Base-by-base conservation (phyloP, 1,139 yeast genomes). In the Suhomyces choctaworum region DNA sequence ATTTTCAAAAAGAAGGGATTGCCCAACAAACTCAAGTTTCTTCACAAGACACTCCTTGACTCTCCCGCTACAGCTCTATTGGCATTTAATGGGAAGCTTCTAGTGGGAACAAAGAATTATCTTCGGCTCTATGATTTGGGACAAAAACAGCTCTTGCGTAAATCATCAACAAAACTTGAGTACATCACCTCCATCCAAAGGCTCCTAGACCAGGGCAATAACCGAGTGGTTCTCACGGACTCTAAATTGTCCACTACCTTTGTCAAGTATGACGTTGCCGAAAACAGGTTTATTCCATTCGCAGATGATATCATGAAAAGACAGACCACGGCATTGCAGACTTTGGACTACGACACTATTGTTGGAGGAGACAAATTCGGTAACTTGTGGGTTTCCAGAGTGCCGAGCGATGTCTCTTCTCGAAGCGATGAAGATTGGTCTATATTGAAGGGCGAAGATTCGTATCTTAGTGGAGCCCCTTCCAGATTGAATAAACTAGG, bases 291-390 rank as follows among this genome's bases (percentile, higher is more conserved):
- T 49, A 52, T 79, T 8, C 73, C 82, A 1, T 66, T 89, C 45
- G 82, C 81, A 1, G 89, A 82, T 51, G 97, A 92, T 58, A 60
- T 72, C 0, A 60, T 82, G 32, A 70, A 80, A 29, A 67, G 97
- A 22, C 86, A 83, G 51, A 68, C 83, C 3, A 82, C 95, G 0
- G 53, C 80, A 2, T 47, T 83, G 29, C 51, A 67, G 2, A 60
- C 77, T 46, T 60, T 92, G 6, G 98, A 92, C 56, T 73, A 78
- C 39, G 80, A 80, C 40, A 88, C 97, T 0, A 73, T 85, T 0
- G 64, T 85, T 25, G 88, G 85, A 1, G 96, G 96, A n/a, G 98
- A 92, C 54, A 82, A 81, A 50, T 89, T 84, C 61, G 97, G 98
- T 1, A 86, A 83, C 50, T 36, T 90, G 0, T 80, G 82, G 59